Conservation (phyloP, 495 filamentous ascomycete species). For the Podospora bellae-mahoneyi region DNA sequence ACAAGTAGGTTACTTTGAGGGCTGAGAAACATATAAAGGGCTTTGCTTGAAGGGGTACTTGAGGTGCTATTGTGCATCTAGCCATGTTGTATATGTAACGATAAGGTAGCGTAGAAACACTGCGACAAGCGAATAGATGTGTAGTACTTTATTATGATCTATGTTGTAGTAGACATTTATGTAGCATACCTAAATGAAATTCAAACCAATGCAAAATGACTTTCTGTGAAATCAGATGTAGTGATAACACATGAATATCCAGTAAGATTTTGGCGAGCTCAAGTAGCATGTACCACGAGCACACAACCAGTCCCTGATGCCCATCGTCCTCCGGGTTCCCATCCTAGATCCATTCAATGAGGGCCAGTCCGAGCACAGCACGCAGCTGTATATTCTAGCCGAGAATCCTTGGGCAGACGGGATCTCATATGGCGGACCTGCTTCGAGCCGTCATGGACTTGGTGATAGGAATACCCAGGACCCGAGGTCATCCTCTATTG, state of each 20-base stretch:
- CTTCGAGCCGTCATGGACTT: constrained; percentile 44
- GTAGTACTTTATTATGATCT: too few species aligned
- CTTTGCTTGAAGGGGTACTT: too few species aligned
- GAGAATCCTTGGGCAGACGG: constrained; percentile 36
- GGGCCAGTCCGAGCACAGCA: constrained; percentile 39
- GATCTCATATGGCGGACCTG: constrained; percentile 43
- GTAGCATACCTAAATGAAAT: not conserved
- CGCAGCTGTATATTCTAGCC: constrained; percentile 23
- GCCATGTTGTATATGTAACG: too few species aligned
- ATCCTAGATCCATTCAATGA: constrained; percentile 22
- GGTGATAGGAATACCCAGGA: constrained; percentile 38
- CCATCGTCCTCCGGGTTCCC: not conserved
- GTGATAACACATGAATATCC: not conserved
- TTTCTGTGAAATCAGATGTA: not conserved
- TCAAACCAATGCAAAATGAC: not conserved
- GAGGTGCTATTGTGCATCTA: too few species aligned
- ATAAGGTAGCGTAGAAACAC: too few species aligned
- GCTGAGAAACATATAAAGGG: not conserved
- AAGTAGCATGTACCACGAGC: constrained; percentile 22
- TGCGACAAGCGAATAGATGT: too few species aligned
- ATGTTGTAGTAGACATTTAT: too few species aligned
- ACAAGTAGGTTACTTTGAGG: not conserved
- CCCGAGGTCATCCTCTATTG: constrained; percentile 19
- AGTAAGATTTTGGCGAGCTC: constrained; percentile 13
- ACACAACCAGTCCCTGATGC: constrained; percentile 18